These are phyloP conservation scores for Collybia nuda DNA, from an alignment of 768 basidiomycete genomes.

Conservation along the genomic window DNA sequence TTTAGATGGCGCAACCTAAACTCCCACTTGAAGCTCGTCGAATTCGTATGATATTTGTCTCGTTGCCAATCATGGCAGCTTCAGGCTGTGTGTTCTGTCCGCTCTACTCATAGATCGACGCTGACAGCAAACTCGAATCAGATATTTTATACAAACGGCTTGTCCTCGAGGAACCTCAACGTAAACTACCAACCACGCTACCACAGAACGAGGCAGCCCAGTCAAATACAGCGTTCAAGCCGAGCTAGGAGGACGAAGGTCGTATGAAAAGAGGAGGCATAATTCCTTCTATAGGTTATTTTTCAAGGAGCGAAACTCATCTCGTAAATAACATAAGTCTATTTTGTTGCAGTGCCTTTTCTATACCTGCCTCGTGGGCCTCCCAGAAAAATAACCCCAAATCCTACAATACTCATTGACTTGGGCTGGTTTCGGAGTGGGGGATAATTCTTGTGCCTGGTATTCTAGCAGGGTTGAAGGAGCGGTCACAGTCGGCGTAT, in stretches of 20 bases:
- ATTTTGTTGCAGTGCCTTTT: background rate
- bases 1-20: conserved; percentile 7
- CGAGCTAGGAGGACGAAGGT: no score
- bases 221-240: no score
- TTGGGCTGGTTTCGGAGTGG: conserved; percentile 26
- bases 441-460: conserved; percentile 78
- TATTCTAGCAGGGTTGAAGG: conserved; percentile 88
- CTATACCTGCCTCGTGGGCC: background rate
- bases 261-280: no score
- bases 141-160: conserved; percentile 70
- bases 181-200: conserved; percentile 20
- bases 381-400: no score
- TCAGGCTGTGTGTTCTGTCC: conserved; percentile 45
- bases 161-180: conserved; percentile 40
- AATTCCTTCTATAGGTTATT: no score
- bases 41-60: conserved; percentile 54
- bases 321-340: background rate
- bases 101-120: conserved; percentile 7
- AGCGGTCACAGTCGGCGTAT: conserved; percentile 90
- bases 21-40: conserved; percentile 37
- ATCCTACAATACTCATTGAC: conserved; percentile 11
- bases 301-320: background rate
- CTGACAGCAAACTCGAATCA: conserved; percentile 21
- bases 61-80: conserved; percentile 64
- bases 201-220: no score